phyloP scores from a whole-genome alignment of 2,329 filamentous ascomycete genomes.

The Pyrenophora seminiperda region DNA sequence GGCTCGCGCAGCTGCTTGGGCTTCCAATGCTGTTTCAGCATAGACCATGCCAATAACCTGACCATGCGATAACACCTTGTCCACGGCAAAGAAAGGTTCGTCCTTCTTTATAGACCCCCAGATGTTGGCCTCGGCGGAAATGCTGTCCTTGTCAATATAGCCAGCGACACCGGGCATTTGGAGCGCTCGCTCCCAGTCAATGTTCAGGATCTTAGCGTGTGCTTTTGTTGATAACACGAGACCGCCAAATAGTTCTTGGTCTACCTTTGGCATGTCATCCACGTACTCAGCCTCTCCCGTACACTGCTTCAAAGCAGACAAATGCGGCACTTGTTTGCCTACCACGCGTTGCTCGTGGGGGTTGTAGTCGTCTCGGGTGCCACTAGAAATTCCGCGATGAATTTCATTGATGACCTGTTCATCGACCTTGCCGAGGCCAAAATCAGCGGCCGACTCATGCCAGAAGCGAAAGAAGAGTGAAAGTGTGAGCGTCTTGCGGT shows the following conservation, averaged over 20 bases:
- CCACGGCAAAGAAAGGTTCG: constrained; percentile 88
- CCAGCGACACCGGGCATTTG: constrained; percentile 86
- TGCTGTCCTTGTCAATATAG: constrained; percentile 79
- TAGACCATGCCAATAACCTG: constrained; percentile 90
- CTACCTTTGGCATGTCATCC: constrained; percentile 83
- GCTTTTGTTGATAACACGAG: constrained; percentile 86
- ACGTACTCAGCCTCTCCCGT: constrained; percentile 94
- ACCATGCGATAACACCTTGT: constrained; percentile 81
- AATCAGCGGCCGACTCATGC: constrained; percentile 75
- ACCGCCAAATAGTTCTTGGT: constrained; percentile 85
- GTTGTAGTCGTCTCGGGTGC: constrained; percentile 74
- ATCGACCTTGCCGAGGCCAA: constrained; percentile 65
- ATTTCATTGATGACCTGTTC: constrained; percentile 78
- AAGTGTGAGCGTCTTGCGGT: constrained; percentile 83
- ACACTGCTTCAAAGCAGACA: constrained; percentile 88
- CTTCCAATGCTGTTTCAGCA: constrained; percentile 75
- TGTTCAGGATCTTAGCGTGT: constrained; percentile 80
- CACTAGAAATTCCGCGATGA: constrained; percentile 78
- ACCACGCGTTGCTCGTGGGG: constrained; percentile 82
- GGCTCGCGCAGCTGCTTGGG: constrained; percentile 78
- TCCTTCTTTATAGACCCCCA: constrained; percentile 85
- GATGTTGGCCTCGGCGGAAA: constrained; percentile 81
- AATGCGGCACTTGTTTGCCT: constrained; percentile 81
- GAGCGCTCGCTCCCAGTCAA: constrained; percentile 76
- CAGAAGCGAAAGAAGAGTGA: constrained; percentile 98